Conservation (phyloP, 129 eudicot genomes). For the Flaveria bidentis region DNA sequence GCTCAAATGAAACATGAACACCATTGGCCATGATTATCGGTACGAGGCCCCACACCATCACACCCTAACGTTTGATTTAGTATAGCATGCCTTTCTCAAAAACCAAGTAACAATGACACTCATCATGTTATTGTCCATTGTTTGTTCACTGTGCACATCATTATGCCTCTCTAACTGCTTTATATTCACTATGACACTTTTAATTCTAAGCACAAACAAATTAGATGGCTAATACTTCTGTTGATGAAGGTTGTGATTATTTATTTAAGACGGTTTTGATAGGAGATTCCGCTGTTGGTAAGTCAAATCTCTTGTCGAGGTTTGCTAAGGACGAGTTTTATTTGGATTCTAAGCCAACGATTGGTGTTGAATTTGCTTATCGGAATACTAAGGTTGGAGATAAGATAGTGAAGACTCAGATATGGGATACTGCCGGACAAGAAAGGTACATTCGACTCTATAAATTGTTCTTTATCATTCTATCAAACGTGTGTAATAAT, state of each 20-base stretch:
- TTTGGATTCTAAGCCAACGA: conserved; percentile 78
- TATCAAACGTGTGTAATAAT: background rate
- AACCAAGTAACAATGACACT: conserved; percentile 35
- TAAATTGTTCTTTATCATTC: background rate
- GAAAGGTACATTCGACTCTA: conserved; percentile 54
- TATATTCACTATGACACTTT: conserved; percentile 21
- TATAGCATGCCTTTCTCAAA: conserved; percentile 43
- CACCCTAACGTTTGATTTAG: conserved; percentile 8
- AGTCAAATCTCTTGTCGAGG: conserved; percentile 69
- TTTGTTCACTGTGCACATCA: conserved; percentile 21
- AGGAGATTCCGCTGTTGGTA: conserved; percentile 84
- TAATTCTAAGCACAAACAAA: conserved; percentile 17
- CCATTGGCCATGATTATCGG: too few species aligned
- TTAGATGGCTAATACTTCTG: conserved; percentile 35
- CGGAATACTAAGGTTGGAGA: conserved; percentile 63
- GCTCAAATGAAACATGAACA: too few species aligned
- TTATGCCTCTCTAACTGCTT: conserved; percentile 26
- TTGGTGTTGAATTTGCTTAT: conserved; percentile 85
- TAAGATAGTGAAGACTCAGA: conserved; percentile 74
- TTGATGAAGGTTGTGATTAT: conserved; percentile 82
- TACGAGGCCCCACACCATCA: too few species aligned
- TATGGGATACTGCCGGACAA: conserved; percentile 96
- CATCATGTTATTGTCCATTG: conserved; percentile 33
- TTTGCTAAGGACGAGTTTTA: conserved; percentile 67
- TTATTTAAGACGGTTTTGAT: conserved; percentile 68